Evolutionary conservation across 1,284 basidiomycete genomes (phyloP).

Genomic region (Apiotrichum domesticum): DNA sequence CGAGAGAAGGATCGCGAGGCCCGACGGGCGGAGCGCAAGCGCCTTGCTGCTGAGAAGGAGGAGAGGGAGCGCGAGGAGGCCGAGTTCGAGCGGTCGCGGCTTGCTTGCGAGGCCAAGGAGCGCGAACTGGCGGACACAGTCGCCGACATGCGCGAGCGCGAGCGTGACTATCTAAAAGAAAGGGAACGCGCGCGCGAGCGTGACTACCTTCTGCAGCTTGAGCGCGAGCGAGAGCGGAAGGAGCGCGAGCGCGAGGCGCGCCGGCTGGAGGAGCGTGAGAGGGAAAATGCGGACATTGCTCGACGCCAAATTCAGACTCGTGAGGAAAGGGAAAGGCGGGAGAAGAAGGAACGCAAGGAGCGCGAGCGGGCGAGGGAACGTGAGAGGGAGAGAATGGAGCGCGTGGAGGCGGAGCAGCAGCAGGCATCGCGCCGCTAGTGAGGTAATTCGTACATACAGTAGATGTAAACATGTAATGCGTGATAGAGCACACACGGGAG

Average conservation of each 20-base stretch:
- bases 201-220: not conserved
- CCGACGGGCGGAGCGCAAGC: too few relatives aligned
- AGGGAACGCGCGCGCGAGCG: not conserved
- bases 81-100: too few relatives aligned
- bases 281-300: not conserved
- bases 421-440: too few relatives aligned
- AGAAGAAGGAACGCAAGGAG: not conserved
- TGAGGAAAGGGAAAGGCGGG: not conserved
- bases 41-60: too few relatives aligned
- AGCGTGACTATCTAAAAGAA: not conserved
- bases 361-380: not conserved
- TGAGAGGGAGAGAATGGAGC: not conserved
- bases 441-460: too few relatives aligned
- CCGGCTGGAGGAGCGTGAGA: not conserved
- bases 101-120: too few relatives aligned
- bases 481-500: too few relatives aligned
- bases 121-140: too few relatives aligned
- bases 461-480: too few relatives aligned
- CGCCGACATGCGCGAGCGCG: not conserved
- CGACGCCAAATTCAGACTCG: not conserved
- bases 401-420: not conserved
- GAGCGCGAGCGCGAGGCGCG: not conserved
- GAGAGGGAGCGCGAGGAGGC: too few relatives aligned
- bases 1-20: too few relatives aligned
- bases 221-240: not conserved